These are phyloP conservation scores for Cutaneotrichosporon sp. DNA, from an alignment of 1,284 basidiomycete genomes.

Conservation along the genomic window DNA sequence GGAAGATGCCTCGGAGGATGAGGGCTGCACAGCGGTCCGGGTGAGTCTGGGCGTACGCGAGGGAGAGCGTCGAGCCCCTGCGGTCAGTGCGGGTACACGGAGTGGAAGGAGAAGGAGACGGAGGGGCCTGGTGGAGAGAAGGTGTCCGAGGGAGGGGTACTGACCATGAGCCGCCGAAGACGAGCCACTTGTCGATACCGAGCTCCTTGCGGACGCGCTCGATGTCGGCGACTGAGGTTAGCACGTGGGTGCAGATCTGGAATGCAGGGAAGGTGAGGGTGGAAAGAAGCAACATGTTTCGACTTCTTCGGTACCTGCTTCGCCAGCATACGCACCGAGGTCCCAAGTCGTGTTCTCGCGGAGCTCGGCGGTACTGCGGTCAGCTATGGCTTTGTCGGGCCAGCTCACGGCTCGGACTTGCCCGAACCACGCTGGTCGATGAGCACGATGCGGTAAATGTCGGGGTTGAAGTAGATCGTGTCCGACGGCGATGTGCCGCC, in stretches of 20 bases:
- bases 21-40: slow-evolving; percentile 77
- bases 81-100: slow-evolving; percentile 3
- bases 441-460: slow-evolving; percentile 67
- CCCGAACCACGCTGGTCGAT: slow-evolving; percentile 83
- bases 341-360: slow-evolving; percentile 94
- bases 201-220: slow-evolving; percentile 76
- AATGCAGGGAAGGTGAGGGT: not conserved
- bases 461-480: slow-evolving; percentile 75
- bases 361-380: slow-evolving; percentile 64
- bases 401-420: slow-evolving; percentile 68
- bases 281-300: not conserved
- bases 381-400: not conserved
- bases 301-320: not conserved
- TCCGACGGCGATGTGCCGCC: slow-evolving; percentile 57
- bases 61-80: slow-evolving; percentile 81
- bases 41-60: slow-evolving; percentile 84
- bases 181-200: slow-evolving; percentile 76
- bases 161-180: slow-evolving; percentile 80
- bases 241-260: not conserved
- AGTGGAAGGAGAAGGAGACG: too few species aligned
- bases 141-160: slow-evolving; percentile 17
- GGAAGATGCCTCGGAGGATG: slow-evolving; percentile 85
- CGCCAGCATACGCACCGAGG: slow-evolving; percentile 51
- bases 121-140: not conserved
- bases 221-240: slow-evolving; percentile 68